Conservation (phyloP, 305 asterid species). For the Ajuga reptans region DNA sequence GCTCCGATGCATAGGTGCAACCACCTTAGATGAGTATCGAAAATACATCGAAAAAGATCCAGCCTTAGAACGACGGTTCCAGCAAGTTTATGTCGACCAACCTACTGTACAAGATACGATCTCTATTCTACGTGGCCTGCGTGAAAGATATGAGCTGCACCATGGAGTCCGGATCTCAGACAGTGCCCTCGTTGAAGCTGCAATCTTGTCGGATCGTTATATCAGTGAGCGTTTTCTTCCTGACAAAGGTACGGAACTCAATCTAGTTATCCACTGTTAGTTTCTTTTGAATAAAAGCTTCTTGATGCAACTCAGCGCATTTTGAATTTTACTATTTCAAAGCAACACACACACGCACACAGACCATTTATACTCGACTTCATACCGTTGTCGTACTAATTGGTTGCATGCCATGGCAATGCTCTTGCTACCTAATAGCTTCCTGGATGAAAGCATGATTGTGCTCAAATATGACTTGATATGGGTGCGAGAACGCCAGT, state of each 20-base stretch:
- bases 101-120: slow-evolving; percentile 90
- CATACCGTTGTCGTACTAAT: neutral
- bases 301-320: neutral
- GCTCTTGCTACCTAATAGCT: neutral
- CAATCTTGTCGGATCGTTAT: slow-evolving; percentile 78
- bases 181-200: slow-evolving; percentile 86
- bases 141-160: slow-evolving; percentile 93
- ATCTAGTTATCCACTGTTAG: neutral
- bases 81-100: slow-evolving; percentile 90
- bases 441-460: neutral
- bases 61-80: slow-evolving; percentile 85
- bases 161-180: slow-evolving; percentile 98
- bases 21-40: slow-evolving; percentile 87
- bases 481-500: neutral
- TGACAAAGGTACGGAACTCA: slow-evolving; percentile 63
- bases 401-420: neutral
- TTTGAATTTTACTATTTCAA: neutral
- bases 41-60: slow-evolving; percentile 95
- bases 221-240: slow-evolving; percentile 89
- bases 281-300: neutral
- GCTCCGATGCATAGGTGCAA: slow-evolving; percentile 91
- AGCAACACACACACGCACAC: neutral
- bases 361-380: neutral
- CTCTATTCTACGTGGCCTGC: slow-evolving; percentile 87
- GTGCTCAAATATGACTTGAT: neutral